Base-by-base conservation (phyloP, 1,139 yeast species). In the Suhomyces guaymorum region DNA sequence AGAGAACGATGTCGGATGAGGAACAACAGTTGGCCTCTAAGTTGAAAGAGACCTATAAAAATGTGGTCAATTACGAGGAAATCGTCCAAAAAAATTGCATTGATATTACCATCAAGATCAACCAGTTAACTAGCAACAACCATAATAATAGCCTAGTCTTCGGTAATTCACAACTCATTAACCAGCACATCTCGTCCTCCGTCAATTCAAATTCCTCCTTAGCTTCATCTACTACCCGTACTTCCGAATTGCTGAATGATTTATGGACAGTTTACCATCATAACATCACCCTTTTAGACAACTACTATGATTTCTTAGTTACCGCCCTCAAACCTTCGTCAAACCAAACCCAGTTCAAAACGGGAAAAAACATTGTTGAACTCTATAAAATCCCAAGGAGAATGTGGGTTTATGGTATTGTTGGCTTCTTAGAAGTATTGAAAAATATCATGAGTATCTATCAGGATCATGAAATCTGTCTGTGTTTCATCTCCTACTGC, bases 391-490 rank as follows among this genome's bases (percentile, higher is more conserved):
- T 84, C 31, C 86, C 86, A 25, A 67, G 90, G 46, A 66, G 92
- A 47, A 71, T 84, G 70, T 84, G 92, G 92, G 90, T 84, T 7
- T 84, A 83, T 54, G 94, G 94, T 15, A 78, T 85, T 6, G 89
- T 84, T 15, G 87, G 75, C 48, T 82, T 83, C 46, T 62, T 84
- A 32, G 94, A 84, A 55, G 88, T 84, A n/a, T 63, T 84, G 52
- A 84, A 84, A 51, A 83, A 82, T 53, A 82, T 83, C 33, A 78
- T 80, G 49, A 73, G 76, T 24, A 73, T 80, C 18, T 70, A 70
- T 39, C 73, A 66, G 42, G 75, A 70, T 38, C 76, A 70, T 48
- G 75, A 70, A 41, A 70, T 70, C 13, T 70, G 73, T 42, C 63
- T 60, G 55, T 70, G 75, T 39, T 70, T 70, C 43, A 70, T 70